Conservation (phyloP, 768 basidiomycete genomes). For the Aureoboletus auriporus region DNA sequence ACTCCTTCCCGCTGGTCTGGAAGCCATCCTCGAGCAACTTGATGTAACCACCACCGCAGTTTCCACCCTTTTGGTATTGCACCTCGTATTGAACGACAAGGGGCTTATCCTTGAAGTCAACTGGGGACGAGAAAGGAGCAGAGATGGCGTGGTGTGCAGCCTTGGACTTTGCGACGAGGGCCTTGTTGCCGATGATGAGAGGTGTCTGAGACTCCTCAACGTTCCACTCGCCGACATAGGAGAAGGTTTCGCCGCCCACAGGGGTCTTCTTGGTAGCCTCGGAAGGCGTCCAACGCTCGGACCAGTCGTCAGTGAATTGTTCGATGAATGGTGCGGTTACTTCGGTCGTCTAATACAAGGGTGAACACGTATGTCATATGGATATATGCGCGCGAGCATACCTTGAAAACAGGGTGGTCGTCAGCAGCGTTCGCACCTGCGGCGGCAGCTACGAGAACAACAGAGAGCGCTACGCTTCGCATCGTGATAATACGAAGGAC, state of each 20-base stretch:
- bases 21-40: conserved; percentile 94
- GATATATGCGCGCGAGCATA: conserved; percentile 31
- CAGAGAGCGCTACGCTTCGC: conserved; percentile 86
- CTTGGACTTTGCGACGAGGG: conserved; percentile 93
- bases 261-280: conserved; percentile 98
- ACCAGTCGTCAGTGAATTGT: conserved; percentile 92
- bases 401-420: conserved; percentile 68
- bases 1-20: conserved; percentile 90
- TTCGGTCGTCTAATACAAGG: conserved; percentile 52
- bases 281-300: conserved; percentile 91
- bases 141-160: conserved; percentile 99
- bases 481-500: conserved; percentile 69
- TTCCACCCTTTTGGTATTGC: conserved; percentile 98
- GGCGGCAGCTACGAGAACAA: conserved; percentile 63
- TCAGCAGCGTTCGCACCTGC: conserved; percentile 57
- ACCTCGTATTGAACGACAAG: conserved; percentile 98
- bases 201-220: conserved; percentile 83
- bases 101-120: conserved; percentile 81
- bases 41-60: conserved; percentile 98
- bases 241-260: conserved; percentile 92
- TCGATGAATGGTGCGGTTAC: conserved; percentile 91
- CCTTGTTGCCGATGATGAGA: conserved; percentile 81
- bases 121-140: conserved; percentile 72
- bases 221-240: conserved; percentile 95
- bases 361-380: conserved; percentile 1